Evolutionary conservation across 2,329 filamentous ascomycete genomes (phyloP).

Genomic region (Ophiostoma ips): DNA sequence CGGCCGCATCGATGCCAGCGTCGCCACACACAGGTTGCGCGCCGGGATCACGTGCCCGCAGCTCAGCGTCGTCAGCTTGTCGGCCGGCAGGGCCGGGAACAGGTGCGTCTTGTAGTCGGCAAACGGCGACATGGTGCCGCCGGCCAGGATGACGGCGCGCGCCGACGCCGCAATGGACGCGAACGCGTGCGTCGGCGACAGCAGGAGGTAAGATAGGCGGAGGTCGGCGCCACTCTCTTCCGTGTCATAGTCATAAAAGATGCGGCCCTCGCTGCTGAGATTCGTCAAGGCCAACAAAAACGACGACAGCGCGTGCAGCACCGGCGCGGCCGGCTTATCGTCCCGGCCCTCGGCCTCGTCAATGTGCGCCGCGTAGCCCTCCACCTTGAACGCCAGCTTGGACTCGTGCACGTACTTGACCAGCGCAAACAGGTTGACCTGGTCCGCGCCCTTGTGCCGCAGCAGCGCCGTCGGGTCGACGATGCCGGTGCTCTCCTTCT

Average conservation of each 20-base stretch:
- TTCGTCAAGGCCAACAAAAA: slow-evolving; percentile 78
- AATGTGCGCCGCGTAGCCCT: slow-evolving; percentile 62
- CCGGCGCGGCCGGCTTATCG: slow-evolving; percentile 22
- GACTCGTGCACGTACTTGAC: slow-evolving; percentile 81
- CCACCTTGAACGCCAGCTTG: slow-evolving; percentile 86
- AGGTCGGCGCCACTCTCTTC: slow-evolving; percentile 28
- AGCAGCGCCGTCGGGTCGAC: slow-evolving; percentile 61
- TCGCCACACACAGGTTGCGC: slow-evolving; percentile 66
- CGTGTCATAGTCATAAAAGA: slow-evolving; percentile 51
- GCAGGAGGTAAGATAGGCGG: slow-evolving; percentile 67
- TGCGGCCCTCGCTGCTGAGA: slow-evolving; percentile 55
- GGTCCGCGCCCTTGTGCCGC: slow-evolving; percentile 74
- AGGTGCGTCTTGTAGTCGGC: slow-evolving; percentile 77
- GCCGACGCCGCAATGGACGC: slow-evolving; percentile 74
- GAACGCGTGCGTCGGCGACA: slow-evolving; percentile 87
- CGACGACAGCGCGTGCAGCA: slow-evolving; percentile 40
- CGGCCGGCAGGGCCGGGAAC: slow-evolving; percentile 56
- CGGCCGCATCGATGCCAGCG: slow-evolving; percentile 36
- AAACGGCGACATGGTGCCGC: slow-evolving; percentile 96
- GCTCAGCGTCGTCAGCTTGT: slow-evolving; percentile 64
- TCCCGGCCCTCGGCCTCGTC: slow-evolving; percentile 21
- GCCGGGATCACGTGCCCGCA: slow-evolving; percentile 89
- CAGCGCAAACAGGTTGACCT: slow-evolving; percentile 86
- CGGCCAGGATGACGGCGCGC: slow-evolving; percentile 76
- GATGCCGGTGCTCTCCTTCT: slow-evolving; percentile 30